Conservation (phyloP, 768 basidiomycete genomes). For the Podaxis sp. region DNA sequence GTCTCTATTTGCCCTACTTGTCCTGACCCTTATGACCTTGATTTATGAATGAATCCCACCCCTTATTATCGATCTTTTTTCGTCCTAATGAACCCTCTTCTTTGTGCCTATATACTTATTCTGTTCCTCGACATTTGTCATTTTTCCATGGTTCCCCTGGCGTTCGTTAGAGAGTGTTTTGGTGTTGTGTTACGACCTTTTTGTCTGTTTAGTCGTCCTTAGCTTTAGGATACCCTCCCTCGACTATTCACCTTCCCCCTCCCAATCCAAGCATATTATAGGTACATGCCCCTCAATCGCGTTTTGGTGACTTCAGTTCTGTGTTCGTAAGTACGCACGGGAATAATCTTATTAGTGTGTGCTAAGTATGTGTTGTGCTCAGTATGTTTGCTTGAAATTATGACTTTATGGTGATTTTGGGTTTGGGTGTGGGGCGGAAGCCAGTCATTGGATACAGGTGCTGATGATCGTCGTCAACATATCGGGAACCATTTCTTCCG, state of each 20-base stretch:
- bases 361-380: not conserved
- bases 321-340: not conserved
- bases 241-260: not conserved
- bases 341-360: constrained; percentile 6
- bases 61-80: constrained; percentile 14
- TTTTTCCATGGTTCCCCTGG: constrained; percentile 8
- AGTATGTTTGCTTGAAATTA: not conserved
- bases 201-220: constrained; percentile 15
- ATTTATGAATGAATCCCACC: constrained; percentile 15
- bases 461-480: not conserved
- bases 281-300: constrained; percentile 6
- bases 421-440: not conserved
- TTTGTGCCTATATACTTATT: constrained; percentile 20
- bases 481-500: not conserved
- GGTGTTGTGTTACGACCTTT: constrained; percentile 16
- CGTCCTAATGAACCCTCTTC: constrained; percentile 2
- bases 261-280: not conserved
- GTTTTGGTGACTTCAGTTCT: not conserved
- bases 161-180: not conserved
- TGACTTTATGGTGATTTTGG: not conserved
- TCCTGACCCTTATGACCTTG: constrained; percentile 18
- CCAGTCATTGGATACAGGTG: not conserved
- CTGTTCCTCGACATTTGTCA: constrained; percentile 13
- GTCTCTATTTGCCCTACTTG: not conserved
- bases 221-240: constrained; percentile 21